Evolutionary conservation across 345 rosid genomes (phyloP).

Genomic region (Pugionium cornutum): DNA sequence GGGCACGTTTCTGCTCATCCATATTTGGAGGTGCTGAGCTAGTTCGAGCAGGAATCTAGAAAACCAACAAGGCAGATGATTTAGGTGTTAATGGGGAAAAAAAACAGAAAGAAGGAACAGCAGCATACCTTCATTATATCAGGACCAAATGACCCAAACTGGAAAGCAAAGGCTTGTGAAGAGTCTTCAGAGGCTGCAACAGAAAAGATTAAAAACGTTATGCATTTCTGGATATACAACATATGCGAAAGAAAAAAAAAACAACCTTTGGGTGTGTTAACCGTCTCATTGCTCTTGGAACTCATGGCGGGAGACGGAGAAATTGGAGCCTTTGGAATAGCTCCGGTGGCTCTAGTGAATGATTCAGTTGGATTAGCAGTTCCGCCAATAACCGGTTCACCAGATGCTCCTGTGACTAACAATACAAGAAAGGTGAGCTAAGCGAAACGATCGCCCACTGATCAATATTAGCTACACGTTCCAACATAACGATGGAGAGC

Average conservation of each 20-base stretch:
- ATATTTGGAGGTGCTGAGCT: slow-evolving; percentile 96
- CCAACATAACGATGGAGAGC: background rate
- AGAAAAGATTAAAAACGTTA: slow-evolving; percentile 8
- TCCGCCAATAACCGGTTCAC: slow-evolving; percentile 46
- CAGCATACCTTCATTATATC: slow-evolving; percentile 81
- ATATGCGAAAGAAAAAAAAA: slow-evolving; percentile 4
- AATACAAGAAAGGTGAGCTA: slow-evolving; percentile 5
- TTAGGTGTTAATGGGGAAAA: slow-evolving; percentile 21
- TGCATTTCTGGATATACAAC: background rate
- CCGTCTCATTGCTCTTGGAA: slow-evolving; percentile 41
- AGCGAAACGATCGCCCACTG: background rate
- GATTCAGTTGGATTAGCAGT: slow-evolving; percentile 50
- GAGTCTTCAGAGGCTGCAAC: slow-evolving; percentile 54
- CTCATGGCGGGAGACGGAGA: slow-evolving; percentile 68
- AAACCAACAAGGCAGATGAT: slow-evolving; percentile 26
- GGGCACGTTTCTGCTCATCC: slow-evolving; percentile 95
- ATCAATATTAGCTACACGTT: background rate
- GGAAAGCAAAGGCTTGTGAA: slow-evolving; percentile 69
- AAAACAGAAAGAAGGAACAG: slow-evolving; percentile 5
- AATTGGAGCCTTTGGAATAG: slow-evolving; percentile 81
- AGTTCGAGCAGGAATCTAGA: slow-evolving; percentile 91
- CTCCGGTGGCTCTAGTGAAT: slow-evolving; percentile 47
- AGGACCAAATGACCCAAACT: slow-evolving; percentile 86
- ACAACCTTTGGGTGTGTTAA: slow-evolving; percentile 63
- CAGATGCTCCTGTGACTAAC: slow-evolving; percentile 47